Evolutionary conservation across 306 rosid genomes (phyloP), one percentile per base, ranked within the genome.

Genomic region (Quercus alba): DNA sequence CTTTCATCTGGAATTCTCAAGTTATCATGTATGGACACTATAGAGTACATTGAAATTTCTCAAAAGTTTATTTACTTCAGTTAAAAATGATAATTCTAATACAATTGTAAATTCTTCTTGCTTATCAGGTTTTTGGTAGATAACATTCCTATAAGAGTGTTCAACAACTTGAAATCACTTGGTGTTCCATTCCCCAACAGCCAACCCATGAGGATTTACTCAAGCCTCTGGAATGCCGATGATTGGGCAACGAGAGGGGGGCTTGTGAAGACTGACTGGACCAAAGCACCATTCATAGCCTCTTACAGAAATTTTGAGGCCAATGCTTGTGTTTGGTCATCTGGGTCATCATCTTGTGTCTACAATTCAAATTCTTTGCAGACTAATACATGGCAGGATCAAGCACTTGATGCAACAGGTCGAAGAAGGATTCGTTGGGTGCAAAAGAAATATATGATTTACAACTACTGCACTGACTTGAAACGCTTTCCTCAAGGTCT

Each of bases 211-310:
- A 78, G 82, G 76, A 25, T 88, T 15, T 88, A 85, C 80, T 67
- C 87, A 1, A 88, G 84, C 31, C 49, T 85, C 25, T 88, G 91
- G 91, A 85, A 85, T 14, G 88, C 84, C 4, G 89, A 87, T 21
- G 85, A 83, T 52, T 87, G 91, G 91, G 91, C 88, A 6, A 83
- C 89, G 1, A 82, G 83, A 76, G 91, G 91, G 7, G 88, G 87
- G 15, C 71, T 35, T 1, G 87, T 85, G n/a, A 88, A 85, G 81
- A 85, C 88, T 11, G 86, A 88, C 26, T 88, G 91, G 91, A 68
- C 88, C 1, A 4, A 81, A 28, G 91, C 88, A 52, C 91, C 89
- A 17, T 88, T 85, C 80, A 84, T 84, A 6, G 89, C 89, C 31
- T 74, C 82, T 14, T 88, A 81, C 80, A 79, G 78, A 75, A 88